These are phyloP conservation scores for Cairneyella variabilis DNA, from an alignment of 495 filamentous ascomycete species.

Conservation along the genomic window DNA sequence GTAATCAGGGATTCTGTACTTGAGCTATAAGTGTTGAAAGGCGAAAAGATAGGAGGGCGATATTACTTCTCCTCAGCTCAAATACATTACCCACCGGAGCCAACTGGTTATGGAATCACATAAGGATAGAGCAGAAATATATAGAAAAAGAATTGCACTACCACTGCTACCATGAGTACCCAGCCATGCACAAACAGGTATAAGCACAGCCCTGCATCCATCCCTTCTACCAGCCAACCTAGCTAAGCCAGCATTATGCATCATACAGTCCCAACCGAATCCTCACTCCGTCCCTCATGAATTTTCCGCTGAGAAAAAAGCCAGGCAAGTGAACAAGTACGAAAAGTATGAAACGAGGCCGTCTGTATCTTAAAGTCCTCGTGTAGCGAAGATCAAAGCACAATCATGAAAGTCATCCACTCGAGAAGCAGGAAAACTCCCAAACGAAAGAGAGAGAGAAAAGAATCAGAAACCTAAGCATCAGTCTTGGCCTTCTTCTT, in stretches of 20 bases:
- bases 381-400: not conserved
- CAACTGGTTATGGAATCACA: no score
- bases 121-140: no score
- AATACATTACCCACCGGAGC: no score
- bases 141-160: no score
- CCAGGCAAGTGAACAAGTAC: not conserved
- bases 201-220: no score
- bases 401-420: conserved; percentile 1
- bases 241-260: not conserved
- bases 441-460: not conserved
- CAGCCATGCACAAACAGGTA: no score
- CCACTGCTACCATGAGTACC: no score
- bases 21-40: no score
- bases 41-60: no score
- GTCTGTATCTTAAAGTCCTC: not conserved
- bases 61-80: no score
- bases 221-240: no score
- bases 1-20: no score
- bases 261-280: not conserved
- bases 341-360: not conserved
- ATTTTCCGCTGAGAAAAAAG: conserved; percentile 3
- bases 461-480: conserved; percentile 12
- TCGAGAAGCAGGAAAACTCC: not conserved
- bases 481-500: conserved; percentile 28
- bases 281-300: not conserved